Evolutionary conservation across 495 filamentous ascomycete species (phyloP).

Genomic region (Podospora pseudoanserina): DNA sequence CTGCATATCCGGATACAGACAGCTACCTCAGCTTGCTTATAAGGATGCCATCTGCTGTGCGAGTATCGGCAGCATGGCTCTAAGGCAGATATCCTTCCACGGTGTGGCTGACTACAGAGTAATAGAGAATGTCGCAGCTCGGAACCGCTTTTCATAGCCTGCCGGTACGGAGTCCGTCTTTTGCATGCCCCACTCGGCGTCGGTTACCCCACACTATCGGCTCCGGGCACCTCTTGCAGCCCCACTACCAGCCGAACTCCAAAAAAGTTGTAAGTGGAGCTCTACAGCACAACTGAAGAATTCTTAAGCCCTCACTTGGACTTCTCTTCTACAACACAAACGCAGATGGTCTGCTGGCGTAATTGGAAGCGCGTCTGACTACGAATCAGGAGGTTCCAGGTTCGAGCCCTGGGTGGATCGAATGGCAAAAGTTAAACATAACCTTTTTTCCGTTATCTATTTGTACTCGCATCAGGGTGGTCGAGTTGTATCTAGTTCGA

Average conservation of each 20-base stretch:
- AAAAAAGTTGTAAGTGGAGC: background rate
- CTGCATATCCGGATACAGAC: background rate
- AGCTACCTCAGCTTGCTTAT: background rate
- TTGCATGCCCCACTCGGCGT: background rate
- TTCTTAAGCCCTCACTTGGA: background rate
- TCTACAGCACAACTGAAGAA: background rate
- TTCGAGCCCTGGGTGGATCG: constrained; percentile 24
- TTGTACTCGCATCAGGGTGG: background rate
- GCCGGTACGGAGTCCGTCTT: background rate
- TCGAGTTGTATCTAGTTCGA: background rate
- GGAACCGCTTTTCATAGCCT: background rate
- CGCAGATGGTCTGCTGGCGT: constrained; percentile 17
- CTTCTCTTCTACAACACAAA: background rate
- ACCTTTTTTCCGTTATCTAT: constrained; percentile 20
- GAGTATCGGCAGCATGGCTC: too few species aligned
- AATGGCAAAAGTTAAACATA: background rate
- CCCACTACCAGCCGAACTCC: background rate
- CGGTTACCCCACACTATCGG: background rate
- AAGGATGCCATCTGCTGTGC: too few species aligned
- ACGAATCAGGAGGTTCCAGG: constrained; percentile 23
- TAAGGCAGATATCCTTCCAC: background rate
- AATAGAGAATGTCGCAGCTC: background rate
- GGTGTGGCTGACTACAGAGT: background rate
- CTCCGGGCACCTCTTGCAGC: background rate
- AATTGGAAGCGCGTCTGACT: constrained; percentile 26